phyloP scores from a whole-genome alignment of 352 stramenopile genomes.

The Globisporangium okanoganense region DNA sequence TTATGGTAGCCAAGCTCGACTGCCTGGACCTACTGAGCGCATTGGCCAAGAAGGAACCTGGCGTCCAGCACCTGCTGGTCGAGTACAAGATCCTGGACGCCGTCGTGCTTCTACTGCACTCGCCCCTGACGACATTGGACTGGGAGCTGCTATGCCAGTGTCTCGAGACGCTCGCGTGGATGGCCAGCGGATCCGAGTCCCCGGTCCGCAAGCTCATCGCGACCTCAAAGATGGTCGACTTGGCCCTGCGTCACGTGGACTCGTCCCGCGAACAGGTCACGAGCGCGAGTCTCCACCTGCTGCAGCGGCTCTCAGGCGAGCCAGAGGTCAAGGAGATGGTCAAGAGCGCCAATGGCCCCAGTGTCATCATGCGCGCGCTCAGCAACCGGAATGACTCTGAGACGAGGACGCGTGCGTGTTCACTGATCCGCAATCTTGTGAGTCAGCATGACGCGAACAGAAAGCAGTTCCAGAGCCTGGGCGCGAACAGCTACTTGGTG shows the following conservation, averaged over 20 bases:
- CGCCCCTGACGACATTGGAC: conserved; percentile 28
- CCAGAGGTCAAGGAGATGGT: conserved; percentile 40
- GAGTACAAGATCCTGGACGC: conserved; percentile 54
- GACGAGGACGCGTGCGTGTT: conserved; percentile 31
- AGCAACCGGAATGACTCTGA: conserved; percentile 19
- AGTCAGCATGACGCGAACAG: conserved; percentile 40
- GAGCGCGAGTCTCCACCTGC: conserved; percentile 44
- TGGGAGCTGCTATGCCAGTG: conserved; percentile 34
- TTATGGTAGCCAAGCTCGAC: conserved; percentile 27
- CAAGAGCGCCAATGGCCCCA: conserved; percentile 23
- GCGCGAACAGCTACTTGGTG: conserved; percentile 34
- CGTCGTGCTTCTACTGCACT: conserved; percentile 45
- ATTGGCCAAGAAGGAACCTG: conserved; percentile 39
- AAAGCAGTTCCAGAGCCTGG: conserved; percentile 48
- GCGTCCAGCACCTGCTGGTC: conserved; percentile 42
- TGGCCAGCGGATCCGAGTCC: conserved; percentile 31
- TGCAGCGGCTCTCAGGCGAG: conserved; percentile 44
- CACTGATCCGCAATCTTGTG: conserved; percentile 51
- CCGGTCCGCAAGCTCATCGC: conserved; percentile 36
- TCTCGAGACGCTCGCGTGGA: conserved; percentile 54
- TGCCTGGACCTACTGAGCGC: conserved; percentile 41
- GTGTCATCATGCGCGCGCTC: conserved; percentile 48
- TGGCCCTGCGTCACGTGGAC: conserved; percentile 38
- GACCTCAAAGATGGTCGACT: conserved; percentile 46
- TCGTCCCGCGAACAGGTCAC: conserved; percentile 26